Conservation (phyloP, 805 yeast genomes). For the Metahyphopichia silvanorum region DNA sequence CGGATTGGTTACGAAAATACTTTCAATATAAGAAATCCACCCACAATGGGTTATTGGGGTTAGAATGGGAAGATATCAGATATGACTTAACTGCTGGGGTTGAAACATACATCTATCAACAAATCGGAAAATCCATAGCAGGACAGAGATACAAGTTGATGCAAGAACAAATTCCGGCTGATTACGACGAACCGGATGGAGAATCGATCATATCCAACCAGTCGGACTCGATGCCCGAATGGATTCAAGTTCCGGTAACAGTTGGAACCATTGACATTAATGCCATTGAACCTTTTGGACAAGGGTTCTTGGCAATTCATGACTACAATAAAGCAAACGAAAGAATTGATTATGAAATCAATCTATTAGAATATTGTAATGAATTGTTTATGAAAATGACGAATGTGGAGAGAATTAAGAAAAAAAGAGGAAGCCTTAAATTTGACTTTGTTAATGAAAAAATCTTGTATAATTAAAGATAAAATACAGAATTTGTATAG, state of each 20-base stretch:
- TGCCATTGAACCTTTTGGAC: conserved; percentile 12
- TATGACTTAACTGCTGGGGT: conserved; percentile 34
- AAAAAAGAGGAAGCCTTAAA: conserved; percentile 3
- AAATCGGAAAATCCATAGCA: conserved; percentile 23
- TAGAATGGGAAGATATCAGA: conserved; percentile 43
- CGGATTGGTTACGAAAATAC: conserved; percentile 29
- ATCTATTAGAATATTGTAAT: conserved; percentile 21
- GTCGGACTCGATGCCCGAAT: conserved; percentile 4
- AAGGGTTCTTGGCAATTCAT: conserved; percentile 26
- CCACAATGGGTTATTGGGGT: conserved; percentile 32
- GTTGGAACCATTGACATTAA: conserved; percentile 5
- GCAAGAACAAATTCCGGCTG: neutral
- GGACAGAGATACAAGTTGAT: neutral
- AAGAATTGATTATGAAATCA: conserved; percentile 21
- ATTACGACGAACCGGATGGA: neutral
- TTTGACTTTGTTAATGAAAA: conserved; percentile 28
- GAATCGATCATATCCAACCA: neutral
- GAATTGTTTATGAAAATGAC: conserved; percentile 17
- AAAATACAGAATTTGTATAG: neutral
- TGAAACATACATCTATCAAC: conserved; percentile 32
- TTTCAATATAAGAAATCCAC: conserved; percentile 35
- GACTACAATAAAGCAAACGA: conserved; percentile 34
- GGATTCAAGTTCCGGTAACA: conserved; percentile 1
- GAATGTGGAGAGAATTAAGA: neutral
- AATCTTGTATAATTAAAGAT: conserved; percentile 7